Percentiles rank a stretch among this genome's conserved stretches.
phyloP scores from a whole-genome alignment of 805 yeast genomes.

The Myxozyma geophila region DNA sequence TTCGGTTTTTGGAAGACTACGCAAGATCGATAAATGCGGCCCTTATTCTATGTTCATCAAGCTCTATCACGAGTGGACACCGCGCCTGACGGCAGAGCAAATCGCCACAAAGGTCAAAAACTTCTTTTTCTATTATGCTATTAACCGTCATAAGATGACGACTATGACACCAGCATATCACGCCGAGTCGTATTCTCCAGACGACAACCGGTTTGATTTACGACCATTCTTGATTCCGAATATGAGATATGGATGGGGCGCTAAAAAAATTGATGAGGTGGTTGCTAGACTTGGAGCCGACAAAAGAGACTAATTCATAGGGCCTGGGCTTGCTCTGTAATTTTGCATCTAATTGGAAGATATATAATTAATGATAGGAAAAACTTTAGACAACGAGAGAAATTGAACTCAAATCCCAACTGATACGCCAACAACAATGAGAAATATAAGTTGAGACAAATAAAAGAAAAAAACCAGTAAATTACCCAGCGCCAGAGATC shows the following conservation, averaged over 20 bases:
- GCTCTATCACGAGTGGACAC: conserved; percentile 90
- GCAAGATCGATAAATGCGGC: conserved; percentile 94
- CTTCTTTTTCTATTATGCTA: conserved; percentile 91
- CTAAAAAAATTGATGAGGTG: conserved; percentile 80
- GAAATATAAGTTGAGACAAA: neutral
- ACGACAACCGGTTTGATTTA: conserved; percentile 93
- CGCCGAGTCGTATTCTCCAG: conserved; percentile 98
- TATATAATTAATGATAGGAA: neutral
- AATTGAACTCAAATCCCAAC: neutral
- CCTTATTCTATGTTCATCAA: conserved; percentile 94
- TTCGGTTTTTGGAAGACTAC: conserved; percentile 83
- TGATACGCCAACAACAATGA: neutral
- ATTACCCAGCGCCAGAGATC: conserved; percentile 7
- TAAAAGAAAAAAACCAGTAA: neutral
- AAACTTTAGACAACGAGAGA: neutral
- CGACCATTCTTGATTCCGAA: conserved; percentile 87
- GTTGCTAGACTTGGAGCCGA: conserved; percentile 56
- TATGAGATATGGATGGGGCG: conserved; percentile 88
- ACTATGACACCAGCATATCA: conserved; percentile 97
- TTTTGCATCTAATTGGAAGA: neutral
- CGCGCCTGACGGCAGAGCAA: conserved; percentile 76
- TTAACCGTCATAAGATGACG: conserved; percentile 96
- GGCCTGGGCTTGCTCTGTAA: no score
- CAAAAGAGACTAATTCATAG: conserved; percentile 25
- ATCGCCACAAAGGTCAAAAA: conserved; percentile 90